Conservation (phyloP, 2,329 filamentous ascomycete species). For the Claviceps pusilla region DNA sequence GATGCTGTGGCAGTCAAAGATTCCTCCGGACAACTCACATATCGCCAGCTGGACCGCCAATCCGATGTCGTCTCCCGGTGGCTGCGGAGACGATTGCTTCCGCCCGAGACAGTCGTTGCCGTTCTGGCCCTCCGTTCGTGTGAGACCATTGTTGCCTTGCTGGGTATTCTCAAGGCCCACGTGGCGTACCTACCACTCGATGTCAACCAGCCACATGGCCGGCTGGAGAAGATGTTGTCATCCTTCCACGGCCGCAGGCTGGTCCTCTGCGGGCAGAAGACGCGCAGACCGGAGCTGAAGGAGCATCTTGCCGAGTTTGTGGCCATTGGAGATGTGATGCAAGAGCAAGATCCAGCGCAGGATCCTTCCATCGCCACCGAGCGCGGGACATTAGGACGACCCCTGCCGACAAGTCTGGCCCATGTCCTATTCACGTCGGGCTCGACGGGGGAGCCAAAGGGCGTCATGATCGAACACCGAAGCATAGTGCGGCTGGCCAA, state of each 20-base stretch:
- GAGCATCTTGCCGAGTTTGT: not conserved
- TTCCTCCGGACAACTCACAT: not conserved
- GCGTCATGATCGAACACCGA: slow-evolving; percentile 1
- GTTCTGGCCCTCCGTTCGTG: not conserved
- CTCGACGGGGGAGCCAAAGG: not conserved
- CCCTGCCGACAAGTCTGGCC: not conserved
- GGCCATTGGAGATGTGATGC: not conserved
- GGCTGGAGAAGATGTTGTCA: slow-evolving; percentile 5
- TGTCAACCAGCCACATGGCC: slow-evolving; percentile 6
- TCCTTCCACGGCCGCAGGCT: not conserved
- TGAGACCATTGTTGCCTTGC: slow-evolving; percentile 5
- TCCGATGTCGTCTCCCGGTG: not conserved
- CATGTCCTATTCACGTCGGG: slow-evolving; percentile 3
- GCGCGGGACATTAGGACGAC: not conserved
- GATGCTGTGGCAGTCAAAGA: slow-evolving; percentile 1
- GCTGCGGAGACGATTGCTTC: not conserved
- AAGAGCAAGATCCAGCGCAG: not conserved
- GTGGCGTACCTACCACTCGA: slow-evolving; percentile 14
- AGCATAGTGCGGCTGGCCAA: not conserved
- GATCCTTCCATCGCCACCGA: not conserved
- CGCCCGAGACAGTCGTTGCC: not conserved
- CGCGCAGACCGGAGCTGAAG: not conserved
- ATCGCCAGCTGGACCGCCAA: not conserved
- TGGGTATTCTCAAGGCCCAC: slow-evolving; percentile 13
- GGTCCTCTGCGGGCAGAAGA: not conserved